Evolutionary conservation across 192 early-diverging fungal genomes (phyloP).

Genomic region (Glomus cerebriforme): DNA sequence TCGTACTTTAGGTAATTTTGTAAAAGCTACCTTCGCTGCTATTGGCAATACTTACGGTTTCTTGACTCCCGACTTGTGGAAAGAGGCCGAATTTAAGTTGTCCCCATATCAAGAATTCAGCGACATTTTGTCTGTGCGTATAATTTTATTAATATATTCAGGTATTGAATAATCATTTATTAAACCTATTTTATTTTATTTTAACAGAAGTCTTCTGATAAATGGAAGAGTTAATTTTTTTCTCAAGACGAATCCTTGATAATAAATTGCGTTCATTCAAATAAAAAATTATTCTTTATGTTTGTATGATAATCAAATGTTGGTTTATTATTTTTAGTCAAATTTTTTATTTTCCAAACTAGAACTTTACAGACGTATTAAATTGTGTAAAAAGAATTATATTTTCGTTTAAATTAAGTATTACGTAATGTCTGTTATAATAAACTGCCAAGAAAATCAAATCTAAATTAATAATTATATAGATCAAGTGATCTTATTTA

Average conservation of each 20-base stretch:
- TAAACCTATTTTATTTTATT: conserved; percentile 5
- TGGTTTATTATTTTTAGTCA: too few relatives aligned
- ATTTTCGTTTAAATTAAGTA: too few relatives aligned
- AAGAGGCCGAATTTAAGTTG: conserved; percentile 83
- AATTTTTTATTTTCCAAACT: too few relatives aligned
- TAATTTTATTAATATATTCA: conserved; percentile 28
- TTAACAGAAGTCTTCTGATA: conserved; percentile 26
- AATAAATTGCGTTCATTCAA: background rate
- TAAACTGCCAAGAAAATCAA: too few relatives aligned
- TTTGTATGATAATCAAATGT: too few relatives aligned
- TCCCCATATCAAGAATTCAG: conserved; percentile 91
- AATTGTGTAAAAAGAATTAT: too few relatives aligned
- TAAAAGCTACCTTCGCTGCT: conserved; percentile 98
- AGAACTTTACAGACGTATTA: too few relatives aligned
- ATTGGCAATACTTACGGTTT: conserved; percentile 97
- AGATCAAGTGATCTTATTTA: too few relatives aligned
- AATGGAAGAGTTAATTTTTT: conserved; percentile 11
- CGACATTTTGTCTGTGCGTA: conserved; percentile 69
- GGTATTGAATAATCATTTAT: conserved; percentile 1
- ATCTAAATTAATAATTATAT: too few relatives aligned
- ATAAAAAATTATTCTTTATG: background rate
- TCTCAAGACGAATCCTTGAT: background rate
- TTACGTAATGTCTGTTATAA: too few relatives aligned
- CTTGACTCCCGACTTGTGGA: conserved; percentile 97
- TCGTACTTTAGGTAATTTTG: conserved; percentile 98